These are phyloP conservation scores for Bruguiera sexangula DNA, from an alignment of 345 rosid species.

Conservation along the genomic window DNA sequence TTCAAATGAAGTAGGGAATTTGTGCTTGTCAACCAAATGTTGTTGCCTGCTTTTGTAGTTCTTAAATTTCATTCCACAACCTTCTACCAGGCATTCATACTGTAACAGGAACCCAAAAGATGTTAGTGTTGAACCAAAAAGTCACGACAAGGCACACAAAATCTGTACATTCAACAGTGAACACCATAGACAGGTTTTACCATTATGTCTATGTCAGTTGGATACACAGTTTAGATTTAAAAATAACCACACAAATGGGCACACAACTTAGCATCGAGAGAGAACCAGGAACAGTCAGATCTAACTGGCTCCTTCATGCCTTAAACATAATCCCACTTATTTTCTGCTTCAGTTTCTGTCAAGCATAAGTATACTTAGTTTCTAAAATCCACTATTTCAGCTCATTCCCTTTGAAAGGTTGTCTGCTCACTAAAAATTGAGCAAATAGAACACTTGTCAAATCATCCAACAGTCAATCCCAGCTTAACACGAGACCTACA, in stretches of 20 bases:
- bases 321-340: background rate
- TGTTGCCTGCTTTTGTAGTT: conserved; percentile 71
- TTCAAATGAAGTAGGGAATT: conserved; percentile 78
- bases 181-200: background rate
- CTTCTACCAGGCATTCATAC: conserved; percentile 95
- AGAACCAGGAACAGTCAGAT: background rate
- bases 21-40: conserved; percentile 85
- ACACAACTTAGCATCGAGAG: background rate
- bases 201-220: background rate
- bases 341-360: background rate
- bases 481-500: too few relatives aligned
- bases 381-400: too few relatives aligned
- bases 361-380: too few relatives aligned
- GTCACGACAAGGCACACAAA: background rate
- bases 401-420: too few relatives aligned
- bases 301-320: background rate
- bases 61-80: conserved; percentile 78
- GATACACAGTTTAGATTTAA: background rate
- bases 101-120: conserved; percentile 24
- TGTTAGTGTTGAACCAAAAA: background rate
- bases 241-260: background rate
- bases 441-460: too few relatives aligned
- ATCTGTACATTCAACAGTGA: background rate
- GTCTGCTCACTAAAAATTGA: too few relatives aligned
- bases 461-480: too few relatives aligned